Evolutionary conservation across 345 rosid genomes (phyloP), one percentile per base, ranked within the genome.

Genomic region (Ceriops tagal): DNA sequence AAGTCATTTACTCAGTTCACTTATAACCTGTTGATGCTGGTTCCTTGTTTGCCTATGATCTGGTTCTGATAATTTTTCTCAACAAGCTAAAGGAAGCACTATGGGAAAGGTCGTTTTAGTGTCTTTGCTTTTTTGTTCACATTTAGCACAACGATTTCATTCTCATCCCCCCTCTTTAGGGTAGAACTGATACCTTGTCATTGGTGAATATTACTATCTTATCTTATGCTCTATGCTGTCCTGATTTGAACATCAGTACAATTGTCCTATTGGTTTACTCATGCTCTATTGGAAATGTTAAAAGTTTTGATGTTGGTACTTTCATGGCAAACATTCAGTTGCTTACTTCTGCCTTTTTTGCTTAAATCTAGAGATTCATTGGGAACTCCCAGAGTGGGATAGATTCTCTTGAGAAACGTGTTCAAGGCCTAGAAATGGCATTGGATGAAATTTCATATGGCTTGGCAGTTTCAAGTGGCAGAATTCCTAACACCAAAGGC

Each of bases 331-430:
- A 28, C 22, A 28, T 21, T 53, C 15, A 57, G 27, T 58, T 67
- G 46, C 62, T 75, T 64, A 77, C 67, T 69, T 69, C 52, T 68
- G 31, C n/a, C 34, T 2, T 57, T 31, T 52, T 70, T 30, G 53
- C 67, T 70, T 79, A 74, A 80, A 73, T 78, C 4, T 66, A 95
- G 99, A 80, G 85, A 77, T 95, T 86, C 71, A 92, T 90, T 31
- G 97, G 96, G 78, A 87, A 91, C 70, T 88, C 96, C 27, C 89
- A 89, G 82, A 88, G 66, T 61, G 99, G 92, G 73, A 85, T 95
- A 70, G 89, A 79, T 67, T 88, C 93, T 66, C 80, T 95, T 37
- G 96, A 88, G 87, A 78, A 88, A 37, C 93, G 99, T 43, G 97
- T 92, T 20, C 85, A 82, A 39, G 90, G 92, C 64, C 77, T 95